phyloP scores from a whole-genome alignment of 305 asterid species.

The Fraxinus xanthoxyloides region DNA sequence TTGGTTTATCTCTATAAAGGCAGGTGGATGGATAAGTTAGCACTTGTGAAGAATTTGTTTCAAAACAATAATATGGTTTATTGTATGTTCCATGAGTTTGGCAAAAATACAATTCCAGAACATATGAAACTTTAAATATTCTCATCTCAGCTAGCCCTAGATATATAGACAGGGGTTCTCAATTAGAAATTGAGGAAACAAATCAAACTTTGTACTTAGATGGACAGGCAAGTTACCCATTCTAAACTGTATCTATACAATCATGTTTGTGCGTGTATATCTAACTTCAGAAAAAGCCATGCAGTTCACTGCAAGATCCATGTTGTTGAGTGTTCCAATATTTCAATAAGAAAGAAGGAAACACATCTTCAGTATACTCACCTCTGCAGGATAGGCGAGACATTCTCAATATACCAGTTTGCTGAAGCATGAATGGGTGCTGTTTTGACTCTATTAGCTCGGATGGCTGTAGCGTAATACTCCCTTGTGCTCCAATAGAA shows the following conservation, averaged over 20 bases:
- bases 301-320: not conserved
- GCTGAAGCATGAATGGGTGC: conserved; percentile 98
- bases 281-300: conserved; percentile 2
- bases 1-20: not conserved
- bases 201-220: not conserved
- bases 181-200: not conserved
- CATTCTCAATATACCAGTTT: conserved; percentile 91
- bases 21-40: not conserved
- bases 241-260: not conserved
- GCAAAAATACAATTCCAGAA: not conserved
- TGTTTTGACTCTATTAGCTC: conserved; percentile 85
- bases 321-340: not conserved
- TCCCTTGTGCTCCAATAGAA: conserved; percentile 97
- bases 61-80: not conserved
- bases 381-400: conserved; percentile 76
- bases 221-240: not conserved
- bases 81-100: not conserved
- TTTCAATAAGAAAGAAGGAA: not conserved
- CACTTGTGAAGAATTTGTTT: not conserved
- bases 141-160: not conserved
- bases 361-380: conserved; percentile 30
- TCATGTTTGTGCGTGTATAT: not conserved
- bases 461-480: conserved; percentile 83
- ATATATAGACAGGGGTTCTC: not conserved
- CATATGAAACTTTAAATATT: not conserved